Conservation (phyloP, 768 basidiomycete species). For the Suillus alpinus region DNA sequence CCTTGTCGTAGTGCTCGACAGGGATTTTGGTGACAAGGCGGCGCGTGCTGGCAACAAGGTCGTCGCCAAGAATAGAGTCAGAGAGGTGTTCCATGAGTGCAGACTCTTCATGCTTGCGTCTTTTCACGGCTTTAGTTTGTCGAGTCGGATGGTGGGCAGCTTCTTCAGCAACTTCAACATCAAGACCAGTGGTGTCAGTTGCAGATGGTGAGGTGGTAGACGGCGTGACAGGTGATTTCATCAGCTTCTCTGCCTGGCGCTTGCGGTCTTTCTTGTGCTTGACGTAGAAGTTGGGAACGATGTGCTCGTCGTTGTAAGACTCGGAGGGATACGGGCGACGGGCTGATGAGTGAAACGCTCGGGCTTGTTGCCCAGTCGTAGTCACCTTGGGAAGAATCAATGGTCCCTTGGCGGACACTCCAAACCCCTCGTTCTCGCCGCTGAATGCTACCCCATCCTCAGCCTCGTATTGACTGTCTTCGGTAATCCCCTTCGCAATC, state of each 20-base stretch:
- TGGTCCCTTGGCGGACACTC: background rate
- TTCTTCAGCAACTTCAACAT: background rate
- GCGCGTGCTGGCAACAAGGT: constrained; percentile 27
- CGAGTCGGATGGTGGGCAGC: constrained; percentile 4
- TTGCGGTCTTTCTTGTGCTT: constrained; percentile 23
- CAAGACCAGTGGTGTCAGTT: constrained; percentile 12
- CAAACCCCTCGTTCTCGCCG: background rate
- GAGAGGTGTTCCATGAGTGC: constrained; percentile 24
- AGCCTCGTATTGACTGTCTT: background rate
- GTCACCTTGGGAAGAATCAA: background rate
- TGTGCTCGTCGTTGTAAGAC: constrained; percentile 23
- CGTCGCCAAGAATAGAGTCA: constrained; percentile 18
- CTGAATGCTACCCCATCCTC: background rate
- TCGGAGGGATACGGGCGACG: constrained; percentile 14
- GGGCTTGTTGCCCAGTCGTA: constrained; percentile 12
- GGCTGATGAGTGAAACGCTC: constrained; percentile 24
- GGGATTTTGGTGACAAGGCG: constrained; percentile 27
- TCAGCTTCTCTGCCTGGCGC: background rate
- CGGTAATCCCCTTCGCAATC: constrained; percentile 14
- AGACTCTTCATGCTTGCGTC: constrained; percentile 5
- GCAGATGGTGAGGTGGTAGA: background rate
- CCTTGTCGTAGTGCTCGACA: constrained; percentile 19
- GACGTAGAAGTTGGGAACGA: constrained; percentile 27
- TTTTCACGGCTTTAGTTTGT: background rate
- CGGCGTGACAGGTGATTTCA: background rate